Conservation (phyloP, 768 basidiomycete genomes). For the Leccinum broughii region DNA sequence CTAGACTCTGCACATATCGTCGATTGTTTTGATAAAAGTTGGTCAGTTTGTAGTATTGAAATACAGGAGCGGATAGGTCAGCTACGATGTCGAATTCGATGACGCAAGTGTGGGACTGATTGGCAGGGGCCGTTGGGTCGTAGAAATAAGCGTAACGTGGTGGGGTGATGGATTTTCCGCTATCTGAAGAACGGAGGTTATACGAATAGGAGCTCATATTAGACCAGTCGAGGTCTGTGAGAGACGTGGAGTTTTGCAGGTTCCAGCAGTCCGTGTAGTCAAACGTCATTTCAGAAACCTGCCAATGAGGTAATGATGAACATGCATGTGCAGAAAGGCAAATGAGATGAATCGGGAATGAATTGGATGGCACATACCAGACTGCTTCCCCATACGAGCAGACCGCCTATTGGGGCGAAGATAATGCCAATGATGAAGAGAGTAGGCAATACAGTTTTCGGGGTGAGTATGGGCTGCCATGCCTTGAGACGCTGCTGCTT, state of each 20-base stretch:
- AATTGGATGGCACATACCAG: constrained; percentile 42
- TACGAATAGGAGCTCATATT: constrained; percentile 67
- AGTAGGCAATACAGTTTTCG: constrained; percentile 95
- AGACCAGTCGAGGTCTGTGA: constrained; percentile 40
- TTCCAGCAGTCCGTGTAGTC: constrained; percentile 94
- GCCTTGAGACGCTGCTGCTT: constrained; percentile 99
- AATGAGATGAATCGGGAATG: constrained; percentile 25
- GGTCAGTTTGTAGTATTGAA: constrained; percentile 95
- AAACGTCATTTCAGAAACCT: constrained; percentile 91
- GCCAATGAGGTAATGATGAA: constrained; percentile 12
- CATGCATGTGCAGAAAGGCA: constrained; percentile 5
- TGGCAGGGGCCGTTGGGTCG: constrained; percentile 44
- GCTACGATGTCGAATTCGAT: constrained; percentile 83
- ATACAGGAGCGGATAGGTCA: constrained; percentile 69
- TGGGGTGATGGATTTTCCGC: constrained; percentile 42
- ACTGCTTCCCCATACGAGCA: constrained; percentile 89
- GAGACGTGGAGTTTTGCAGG: constrained; percentile 38
- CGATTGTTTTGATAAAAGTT: constrained; percentile 99
- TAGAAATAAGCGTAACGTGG: constrained; percentile 79
- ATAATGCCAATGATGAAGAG: constrained; percentile 93
- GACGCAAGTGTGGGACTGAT: constrained; percentile 60
- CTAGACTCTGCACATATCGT: constrained; percentile 90
- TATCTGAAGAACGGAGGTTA: constrained; percentile 59
- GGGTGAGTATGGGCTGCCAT: constrained; percentile 99
- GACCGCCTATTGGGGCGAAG: constrained; percentile 94